A percentile compares a stretch with the other conserved stretches of the same genome.
phyloP scores from a whole-genome alignment of 2,329 filamentous ascomycete species.

The Aaosphaeria pasadenensis region DNA sequence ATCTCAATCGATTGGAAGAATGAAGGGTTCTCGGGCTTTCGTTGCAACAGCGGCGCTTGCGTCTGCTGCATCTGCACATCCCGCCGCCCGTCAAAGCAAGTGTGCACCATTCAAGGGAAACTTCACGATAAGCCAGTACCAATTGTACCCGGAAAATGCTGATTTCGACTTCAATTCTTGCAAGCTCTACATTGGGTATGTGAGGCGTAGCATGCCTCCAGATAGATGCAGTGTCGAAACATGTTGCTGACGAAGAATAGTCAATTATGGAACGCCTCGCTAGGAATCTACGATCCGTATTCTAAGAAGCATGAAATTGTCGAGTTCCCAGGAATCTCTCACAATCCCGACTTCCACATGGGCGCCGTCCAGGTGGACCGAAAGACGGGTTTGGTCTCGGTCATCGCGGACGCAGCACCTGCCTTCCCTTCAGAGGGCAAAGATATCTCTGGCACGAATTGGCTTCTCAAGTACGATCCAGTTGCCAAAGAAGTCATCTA shows the following conservation, averaged over 20 bases:
- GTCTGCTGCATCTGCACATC: neutral
- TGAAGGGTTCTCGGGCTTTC: neutral
- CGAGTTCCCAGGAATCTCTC: slow-evolving; percentile 10
- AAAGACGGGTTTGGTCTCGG: slow-evolving; percentile 7
- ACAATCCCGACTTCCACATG: slow-evolving; percentile 14
- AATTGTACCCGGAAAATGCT: slow-evolving; percentile 16
- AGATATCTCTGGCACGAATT: slow-evolving; percentile 15
- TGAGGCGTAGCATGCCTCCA: neutral
- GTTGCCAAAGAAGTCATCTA: slow-evolving; percentile 4
- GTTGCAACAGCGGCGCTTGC: neutral
- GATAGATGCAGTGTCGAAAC: neutral
- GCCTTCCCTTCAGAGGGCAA: slow-evolving; percentile 9
- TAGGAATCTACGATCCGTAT: slow-evolving; percentile 17
- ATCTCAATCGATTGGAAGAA: neutral
- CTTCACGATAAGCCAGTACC: slow-evolving; percentile 12
- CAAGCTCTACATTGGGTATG: slow-evolving; percentile 14
- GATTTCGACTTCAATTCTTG: slow-evolving; percentile 14
- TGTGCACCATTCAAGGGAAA: slow-evolving; percentile 10
- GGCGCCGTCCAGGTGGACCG: slow-evolving; percentile 10
- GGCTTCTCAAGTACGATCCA: slow-evolving; percentile 13
- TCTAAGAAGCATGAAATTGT: slow-evolving; percentile 7
- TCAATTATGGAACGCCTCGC: slow-evolving; percentile 16
- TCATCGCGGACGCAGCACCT: slow-evolving; percentile 9
- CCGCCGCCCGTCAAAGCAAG: neutral
- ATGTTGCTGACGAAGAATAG: slow-evolving; percentile 1